Evolutionary conservation across 192 early-diverging fungal species (phyloP), one percentile per base, ranked within the genome.

Genomic region (Kappamyces sp.): DNA sequence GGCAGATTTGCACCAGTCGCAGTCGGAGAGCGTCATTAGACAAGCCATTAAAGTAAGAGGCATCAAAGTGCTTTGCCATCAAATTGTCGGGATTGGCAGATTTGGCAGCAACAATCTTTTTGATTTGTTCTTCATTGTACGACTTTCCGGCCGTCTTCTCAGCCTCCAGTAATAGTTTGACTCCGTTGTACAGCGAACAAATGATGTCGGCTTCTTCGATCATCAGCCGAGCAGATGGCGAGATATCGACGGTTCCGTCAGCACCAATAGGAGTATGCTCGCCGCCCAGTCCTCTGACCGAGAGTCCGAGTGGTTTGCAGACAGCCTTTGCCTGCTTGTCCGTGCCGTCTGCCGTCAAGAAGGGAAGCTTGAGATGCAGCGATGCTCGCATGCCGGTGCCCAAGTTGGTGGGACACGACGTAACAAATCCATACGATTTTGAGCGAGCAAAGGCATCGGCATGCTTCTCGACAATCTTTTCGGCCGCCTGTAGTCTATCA

Each of bases 21-120:
- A 3, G 3, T 3, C 38, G 34, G 12, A 40, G 12, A 4, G 38
- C 3, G 36, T 57, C 13, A 39, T 36, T 54, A 40, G 9, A 40
- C 32, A 57, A 34, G 33, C 37, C 34, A 57, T 57, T 32, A 40
- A 9, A 57, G 37, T 57, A 57, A 2, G 34, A 40, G 32, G 42
- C 33, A 5, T 40, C n/a, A n/a, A 57, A 57, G n/a, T 57, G n/a
- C n/a, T 57, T 57, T 57, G 54, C 54, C 54, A 57, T 57, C 5
- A 57, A 40, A 40, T 57, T 57, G 33, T 57, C 54, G 3, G 54
- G 54, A n/a, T 57, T 38, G 8, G 7, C 5, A 6, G 4, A 12
- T 40, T 57, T 57, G n/a, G 54, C 54, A 7, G 54, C 34, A 40
- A 5, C 3, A 9, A 57, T 57, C 33, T 57, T 57, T 15, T 5